Base-by-base conservation (phyloP, 2,329 filamentous ascomycete species). In the Dactylellina cionopaga region DNA sequence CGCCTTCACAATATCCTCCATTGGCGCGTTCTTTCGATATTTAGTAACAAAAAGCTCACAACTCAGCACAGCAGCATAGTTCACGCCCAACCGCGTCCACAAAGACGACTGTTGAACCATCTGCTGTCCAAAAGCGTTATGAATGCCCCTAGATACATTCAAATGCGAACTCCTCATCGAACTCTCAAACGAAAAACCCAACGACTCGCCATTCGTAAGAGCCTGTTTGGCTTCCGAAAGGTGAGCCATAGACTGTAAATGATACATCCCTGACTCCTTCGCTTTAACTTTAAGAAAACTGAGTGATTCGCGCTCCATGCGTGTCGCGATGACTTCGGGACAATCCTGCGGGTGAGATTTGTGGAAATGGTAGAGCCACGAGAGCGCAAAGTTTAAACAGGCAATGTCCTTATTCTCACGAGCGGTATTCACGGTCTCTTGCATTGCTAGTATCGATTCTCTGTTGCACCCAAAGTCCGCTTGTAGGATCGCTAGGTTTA, bases 321-420 rank as follows among this genome's bases (percentile, higher is more conserved):
- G 6, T 92, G 83, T 84, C 92, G 88, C 65, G 88, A 91, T 76
- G 86, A 88, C 37, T 89, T 88, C 74, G 89, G 89, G 4, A 90
- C 83, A 55, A 88, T 86, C 51, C 84, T 86, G 75, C 0, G 92
- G 91, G 76, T 94, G 92, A 0, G 91, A 88, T 77, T 92, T 91
- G n/a, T 90, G 90, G 76, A 97, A 96, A 78, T 97, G 92, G 77
- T 96, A 96, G 1, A 98, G 84, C 95, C 95, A 99, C 78, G 92
- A 96, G 73, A 99, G 86, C 29, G 92, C 91, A 81, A 96, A 98
- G 80, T 97, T 98, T 64, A 99, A 84, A 78, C 95, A 98, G 2
- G 87, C 89, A 84, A 92, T 91, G 78, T 99, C 95, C 75, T 92
- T 89, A 76, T 96, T 96, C 80, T 98, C 95, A 74, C 94, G 85